These are phyloP conservation scores for Alloteropsis semialata DNA, from an alignment of 176 grass and related monocot genomes.

Conservation along the genomic window DNA sequence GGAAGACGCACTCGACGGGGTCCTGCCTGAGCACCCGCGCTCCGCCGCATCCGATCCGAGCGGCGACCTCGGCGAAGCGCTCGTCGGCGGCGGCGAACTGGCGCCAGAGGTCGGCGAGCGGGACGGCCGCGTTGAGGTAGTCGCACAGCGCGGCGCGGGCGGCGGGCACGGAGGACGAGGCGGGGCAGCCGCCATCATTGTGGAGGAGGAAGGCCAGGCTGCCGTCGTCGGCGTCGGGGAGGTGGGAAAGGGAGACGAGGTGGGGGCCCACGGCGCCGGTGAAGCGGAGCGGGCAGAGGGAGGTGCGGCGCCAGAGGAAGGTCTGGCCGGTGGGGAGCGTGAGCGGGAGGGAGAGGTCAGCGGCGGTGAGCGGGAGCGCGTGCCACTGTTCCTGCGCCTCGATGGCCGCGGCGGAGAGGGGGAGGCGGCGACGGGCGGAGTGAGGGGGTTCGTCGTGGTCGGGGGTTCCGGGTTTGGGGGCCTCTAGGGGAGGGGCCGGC, in stretches of 20 bases:
- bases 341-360: slow-evolving; percentile 72
- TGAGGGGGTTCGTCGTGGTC: not conserved
- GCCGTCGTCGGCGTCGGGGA: slow-evolving; percentile 24
- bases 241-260: slow-evolving; percentile 77
- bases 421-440: slow-evolving; percentile 49
- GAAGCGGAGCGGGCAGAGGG: slow-evolving; percentile 48
- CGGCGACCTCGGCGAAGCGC: slow-evolving; percentile 64
- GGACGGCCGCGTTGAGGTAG: slow-evolving; percentile 69
- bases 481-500: not conserved
- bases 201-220: slow-evolving; percentile 66
- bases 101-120: slow-evolving; percentile 78
- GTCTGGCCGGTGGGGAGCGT: slow-evolving; percentile 80
- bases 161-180: slow-evolving; percentile 2
- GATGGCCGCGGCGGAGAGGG: not conserved
- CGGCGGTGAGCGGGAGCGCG: slow-evolving; percentile 44
- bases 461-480: slow-evolving; percentile 20
- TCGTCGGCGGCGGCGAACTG: slow-evolving; percentile 55
- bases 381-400: slow-evolving; percentile 54
- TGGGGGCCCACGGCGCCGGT: slow-evolving; percentile 75
- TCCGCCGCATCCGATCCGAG: slow-evolving; percentile 49
- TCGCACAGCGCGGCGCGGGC: slow-evolving; percentile 53
- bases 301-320: slow-evolving; percentile 86
- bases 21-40: slow-evolving; percentile 84
- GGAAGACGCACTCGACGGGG: slow-evolving; percentile 84
- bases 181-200: not conserved